Evolutionary conservation across 768 basidiomycete genomes (phyloP).

Genomic region (Termitomyces bulborhizus): DNA sequence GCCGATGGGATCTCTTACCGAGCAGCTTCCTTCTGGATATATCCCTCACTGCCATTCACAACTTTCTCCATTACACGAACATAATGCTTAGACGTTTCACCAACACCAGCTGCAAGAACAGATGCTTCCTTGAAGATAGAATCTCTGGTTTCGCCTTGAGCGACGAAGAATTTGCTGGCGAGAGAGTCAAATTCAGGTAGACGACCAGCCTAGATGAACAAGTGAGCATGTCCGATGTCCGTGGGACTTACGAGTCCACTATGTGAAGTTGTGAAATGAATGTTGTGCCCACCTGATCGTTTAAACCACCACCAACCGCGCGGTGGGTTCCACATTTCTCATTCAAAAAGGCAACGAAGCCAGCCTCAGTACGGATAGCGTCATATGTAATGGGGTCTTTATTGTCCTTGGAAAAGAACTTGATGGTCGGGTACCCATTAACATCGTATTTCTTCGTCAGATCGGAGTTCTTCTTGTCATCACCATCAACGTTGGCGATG

Average conservation of each 20-base stretch:
- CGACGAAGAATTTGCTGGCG: slow-evolving; percentile 68
- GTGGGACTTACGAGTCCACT: too few species aligned
- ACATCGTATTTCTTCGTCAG: slow-evolving; percentile 71
- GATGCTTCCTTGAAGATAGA: slow-evolving; percentile 64
- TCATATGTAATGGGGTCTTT: slow-evolving; percentile 61
- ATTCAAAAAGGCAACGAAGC: slow-evolving; percentile 76
- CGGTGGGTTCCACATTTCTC: slow-evolving; percentile 84
- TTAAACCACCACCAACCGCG: slow-evolving; percentile 75
- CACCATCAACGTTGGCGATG: slow-evolving; percentile 88
- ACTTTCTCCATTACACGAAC: slow-evolving; percentile 89
- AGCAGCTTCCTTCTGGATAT: slow-evolving; percentile 79
- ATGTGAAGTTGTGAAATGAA: neutral
- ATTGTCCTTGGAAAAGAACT: slow-evolving; percentile 80
- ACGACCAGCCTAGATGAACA: slow-evolving; percentile 65
- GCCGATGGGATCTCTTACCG: slow-evolving; percentile 42
- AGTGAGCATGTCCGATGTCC: neutral
- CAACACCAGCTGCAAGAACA: slow-evolving; percentile 41
- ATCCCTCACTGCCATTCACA: slow-evolving; percentile 59
- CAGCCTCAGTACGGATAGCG: slow-evolving; percentile 64
- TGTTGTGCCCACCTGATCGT: slow-evolving; percentile 45
- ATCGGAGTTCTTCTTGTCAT: slow-evolving; percentile 72
- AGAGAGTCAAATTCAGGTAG: slow-evolving; percentile 69
- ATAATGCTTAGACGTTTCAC: slow-evolving; percentile 67
- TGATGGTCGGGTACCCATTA: slow-evolving; percentile 85
- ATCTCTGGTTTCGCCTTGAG: slow-evolving; percentile 48